Conservation (phyloP, 2,329 filamentous ascomycete genomes). For the Aotearoamyces nothofagi region DNA sequence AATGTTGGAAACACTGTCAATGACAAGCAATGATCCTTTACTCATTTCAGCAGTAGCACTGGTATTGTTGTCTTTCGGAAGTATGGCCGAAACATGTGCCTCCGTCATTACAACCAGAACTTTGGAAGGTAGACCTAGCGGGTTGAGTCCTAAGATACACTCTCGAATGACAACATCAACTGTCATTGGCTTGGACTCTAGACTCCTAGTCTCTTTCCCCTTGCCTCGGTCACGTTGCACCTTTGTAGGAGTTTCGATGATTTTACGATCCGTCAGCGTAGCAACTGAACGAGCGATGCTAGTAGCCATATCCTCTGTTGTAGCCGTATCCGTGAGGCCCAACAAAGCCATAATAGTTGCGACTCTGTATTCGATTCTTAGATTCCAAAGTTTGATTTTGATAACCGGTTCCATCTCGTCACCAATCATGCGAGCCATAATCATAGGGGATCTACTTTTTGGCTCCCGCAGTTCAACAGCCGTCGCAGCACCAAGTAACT, state of each 20-base stretch:
- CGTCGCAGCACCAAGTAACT: conserved; percentile 46
- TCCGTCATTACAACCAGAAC: conserved; percentile 67
- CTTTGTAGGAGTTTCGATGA: conserved; percentile 22
- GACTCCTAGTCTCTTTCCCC: conserved; percentile 13
- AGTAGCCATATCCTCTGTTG: conserved; percentile 57
- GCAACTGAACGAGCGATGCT: conserved; percentile 68
- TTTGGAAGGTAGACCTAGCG: conserved; percentile 60
- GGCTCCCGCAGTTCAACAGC: conserved; percentile 14
- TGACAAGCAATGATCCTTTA: conserved; percentile 70
- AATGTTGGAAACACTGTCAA: conserved; percentile 52
- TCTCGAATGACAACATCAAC: conserved; percentile 67
- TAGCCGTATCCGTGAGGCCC: conserved; percentile 50
- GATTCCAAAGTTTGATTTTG: conserved; percentile 73
- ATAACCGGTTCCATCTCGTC: conserved; percentile 88
- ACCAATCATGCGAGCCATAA: conserved; percentile 82
- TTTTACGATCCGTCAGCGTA: conserved; percentile 52
- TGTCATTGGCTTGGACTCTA: conserved; percentile 38
- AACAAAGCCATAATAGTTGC: conserved; percentile 69
- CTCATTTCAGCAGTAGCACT: conserved; percentile 52
- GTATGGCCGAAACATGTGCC: conserved; percentile 50
- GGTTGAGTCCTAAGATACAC: conserved; percentile 74
- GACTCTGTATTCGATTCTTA: conserved; percentile 81
- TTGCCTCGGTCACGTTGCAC: conserved; percentile 6
- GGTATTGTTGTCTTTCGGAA: conserved; percentile 50
- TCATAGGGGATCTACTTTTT: conserved; percentile 36